Conservation (phyloP, 2,329 filamentous ascomycete species). For the Paracoccidioides lutzii region DNA sequence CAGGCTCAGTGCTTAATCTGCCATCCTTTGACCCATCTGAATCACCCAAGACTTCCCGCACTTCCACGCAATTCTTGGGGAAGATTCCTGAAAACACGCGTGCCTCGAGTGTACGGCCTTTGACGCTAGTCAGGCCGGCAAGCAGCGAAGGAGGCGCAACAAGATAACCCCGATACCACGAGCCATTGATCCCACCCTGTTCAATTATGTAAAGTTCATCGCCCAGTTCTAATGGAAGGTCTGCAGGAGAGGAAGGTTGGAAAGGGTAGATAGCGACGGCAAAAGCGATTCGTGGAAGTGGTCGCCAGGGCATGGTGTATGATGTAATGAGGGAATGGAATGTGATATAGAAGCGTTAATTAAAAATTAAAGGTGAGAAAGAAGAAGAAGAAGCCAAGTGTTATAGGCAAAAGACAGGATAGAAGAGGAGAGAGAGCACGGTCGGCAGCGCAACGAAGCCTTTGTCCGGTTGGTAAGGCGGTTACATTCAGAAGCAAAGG, state of each 20-base stretch:
- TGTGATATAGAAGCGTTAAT: neutral
- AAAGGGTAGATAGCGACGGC: constrained; percentile 95
- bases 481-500: neutral
- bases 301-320: constrained; percentile 79
- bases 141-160: constrained; percentile 88
- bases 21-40: constrained; percentile 32
- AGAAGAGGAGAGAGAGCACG: neutral
- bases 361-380: neutral
- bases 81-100: constrained; percentile 98
- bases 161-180: constrained; percentile 92
- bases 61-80: constrained; percentile 83
- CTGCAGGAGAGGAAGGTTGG: constrained; percentile 68
- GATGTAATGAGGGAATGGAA: neutral
- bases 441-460: neutral
- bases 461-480: neutral
- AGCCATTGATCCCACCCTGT: constrained; percentile 69
- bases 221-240: constrained; percentile 91
- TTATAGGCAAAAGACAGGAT: neutral
- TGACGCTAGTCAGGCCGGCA: constrained; percentile 77
- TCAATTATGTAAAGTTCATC: constrained; percentile 99
- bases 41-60: constrained; percentile 81
- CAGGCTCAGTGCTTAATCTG: constrained; percentile 22
- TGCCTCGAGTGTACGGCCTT: constrained; percentile 86
- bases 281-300: constrained; percentile 92
- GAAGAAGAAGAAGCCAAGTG: neutral